Evolutionary conservation across 2,329 filamentous ascomycete species (phyloP).

Genomic region (Torrubiella hemipterigena): DNA sequence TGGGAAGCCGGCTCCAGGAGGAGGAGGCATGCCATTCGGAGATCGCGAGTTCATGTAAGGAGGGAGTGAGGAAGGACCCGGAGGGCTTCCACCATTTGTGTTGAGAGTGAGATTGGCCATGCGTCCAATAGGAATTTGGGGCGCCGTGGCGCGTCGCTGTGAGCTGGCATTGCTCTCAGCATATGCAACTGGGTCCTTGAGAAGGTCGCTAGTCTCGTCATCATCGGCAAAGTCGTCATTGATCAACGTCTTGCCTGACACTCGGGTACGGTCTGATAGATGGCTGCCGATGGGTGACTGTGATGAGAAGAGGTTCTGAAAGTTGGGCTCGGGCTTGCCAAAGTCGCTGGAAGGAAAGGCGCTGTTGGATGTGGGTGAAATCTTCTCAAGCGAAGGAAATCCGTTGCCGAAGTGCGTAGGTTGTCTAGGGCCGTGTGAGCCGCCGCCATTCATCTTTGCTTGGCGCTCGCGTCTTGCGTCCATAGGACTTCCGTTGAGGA

Average conservation of each 20-base stretch:
- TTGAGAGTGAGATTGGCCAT: slow-evolving; percentile 62
- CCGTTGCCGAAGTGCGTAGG: slow-evolving; percentile 48
- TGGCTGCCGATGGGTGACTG: slow-evolving; percentile 64
- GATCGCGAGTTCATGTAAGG: slow-evolving; percentile 41
- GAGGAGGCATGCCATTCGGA: slow-evolving; percentile 29
- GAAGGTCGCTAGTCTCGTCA: slow-evolving; percentile 60
- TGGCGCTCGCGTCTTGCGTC: slow-evolving; percentile 13
- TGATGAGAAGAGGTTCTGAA: slow-evolving; percentile 57
- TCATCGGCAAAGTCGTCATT: slow-evolving; percentile 51
- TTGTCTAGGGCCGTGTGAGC: slow-evolving; percentile 25
- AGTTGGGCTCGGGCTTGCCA: slow-evolving; percentile 42
- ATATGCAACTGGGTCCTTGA: slow-evolving; percentile 60
- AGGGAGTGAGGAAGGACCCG: slow-evolving; percentile 40
- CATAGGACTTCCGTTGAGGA: slow-evolving; percentile 32
- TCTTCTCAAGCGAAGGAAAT: slow-evolving; percentile 49
- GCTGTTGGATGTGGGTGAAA: slow-evolving; percentile 47
- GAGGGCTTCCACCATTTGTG: slow-evolving; percentile 40
- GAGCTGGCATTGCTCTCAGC: slow-evolving; percentile 43
- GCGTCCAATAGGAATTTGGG: slow-evolving; percentile 56
- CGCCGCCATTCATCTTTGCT: slow-evolving; percentile 8
- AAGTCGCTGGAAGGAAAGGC: slow-evolving; percentile 44
- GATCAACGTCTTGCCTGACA: slow-evolving; percentile 61
- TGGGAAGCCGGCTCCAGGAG: slow-evolving; percentile 14
- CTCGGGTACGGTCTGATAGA: slow-evolving; percentile 46
- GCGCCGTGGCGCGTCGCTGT: slow-evolving; percentile 57